A percentile compares a stretch with the other conserved stretches of the same genome.
phyloP scores from a whole-genome alignment of 441 rosid species.

The Erysimum pusillum region DNA sequence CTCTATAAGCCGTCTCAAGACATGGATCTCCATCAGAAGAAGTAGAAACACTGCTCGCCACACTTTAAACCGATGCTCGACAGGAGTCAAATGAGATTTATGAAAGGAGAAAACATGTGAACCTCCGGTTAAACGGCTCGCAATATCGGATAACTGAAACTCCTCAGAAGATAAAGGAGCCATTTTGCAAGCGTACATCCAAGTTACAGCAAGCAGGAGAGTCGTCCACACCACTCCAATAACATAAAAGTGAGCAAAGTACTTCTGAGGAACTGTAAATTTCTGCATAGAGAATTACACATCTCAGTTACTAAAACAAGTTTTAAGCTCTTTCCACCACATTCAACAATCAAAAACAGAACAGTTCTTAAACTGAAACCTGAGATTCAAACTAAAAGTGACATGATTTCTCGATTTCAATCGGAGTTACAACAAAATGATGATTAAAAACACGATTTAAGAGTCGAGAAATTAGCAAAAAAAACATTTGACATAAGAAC shows the following conservation, averaged over 20 bases:
- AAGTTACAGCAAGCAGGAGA: constrained; percentile 61
- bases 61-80: constrained; percentile 48
- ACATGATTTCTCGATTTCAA: background rate
- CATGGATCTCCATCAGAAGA: constrained; percentile 73
- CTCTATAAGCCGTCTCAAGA: constrained; percentile 73
- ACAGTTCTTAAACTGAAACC: background rate
- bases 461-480: background rate
- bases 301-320: background rate
- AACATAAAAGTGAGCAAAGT: constrained; percentile 74
- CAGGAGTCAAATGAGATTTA: constrained; percentile 50
- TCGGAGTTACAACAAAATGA: background rate
- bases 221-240: constrained; percentile 77
- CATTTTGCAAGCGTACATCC: constrained; percentile 61
- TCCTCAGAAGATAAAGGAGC: constrained; percentile 53
- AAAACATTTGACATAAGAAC: background rate
- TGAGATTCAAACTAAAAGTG: background rate
- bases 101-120: constrained; percentile 57
- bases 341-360: background rate
- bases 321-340: background rate
- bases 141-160: constrained; percentile 47
- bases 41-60: constrained; percentile 73
- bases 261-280: constrained; percentile 75
- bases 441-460: background rate
- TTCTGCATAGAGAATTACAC: constrained; percentile 54
- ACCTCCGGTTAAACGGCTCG: constrained; percentile 62